Percentiles rank a stretch among this genome's conserved stretches.
Evolutionary conservation across 106 monocot genomes (phyloP).

Genomic region (Apostasia ramifera): DNA sequence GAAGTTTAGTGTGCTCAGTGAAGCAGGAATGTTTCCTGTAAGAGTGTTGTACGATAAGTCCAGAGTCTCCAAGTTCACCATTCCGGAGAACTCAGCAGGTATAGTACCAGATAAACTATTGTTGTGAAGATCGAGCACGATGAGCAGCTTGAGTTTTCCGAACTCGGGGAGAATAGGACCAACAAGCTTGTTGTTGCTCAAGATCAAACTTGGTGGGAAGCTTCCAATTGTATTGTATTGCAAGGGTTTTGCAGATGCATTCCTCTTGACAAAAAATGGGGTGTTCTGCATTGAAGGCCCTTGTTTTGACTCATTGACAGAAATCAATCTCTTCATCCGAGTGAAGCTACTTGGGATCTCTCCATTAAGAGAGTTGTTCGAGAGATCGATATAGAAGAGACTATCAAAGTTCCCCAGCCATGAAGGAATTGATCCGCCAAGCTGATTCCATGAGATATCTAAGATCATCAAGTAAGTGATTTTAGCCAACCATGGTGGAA

Average conservation of each 20-base stretch:
- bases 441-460: conserved; percentile 52
- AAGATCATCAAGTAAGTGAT: conserved; percentile 25
- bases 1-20: conserved; percentile 28
- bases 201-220: conserved; percentile 33
- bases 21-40: conserved; percentile 27
- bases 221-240: conserved; percentile 30
- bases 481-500: conserved; percentile 37
- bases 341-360: conserved; percentile 33
- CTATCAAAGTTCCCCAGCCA: conserved; percentile 31
- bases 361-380: conserved; percentile 49
- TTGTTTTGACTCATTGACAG: conserved; percentile 1
- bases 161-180: conserved; percentile 25
- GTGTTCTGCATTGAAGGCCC: conserved; percentile 2
- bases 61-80: conserved; percentile 35
- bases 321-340: conserved; percentile 19
- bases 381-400: conserved; percentile 55
- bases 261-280: conserved; percentile 26
- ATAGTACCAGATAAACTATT: conserved; percentile 38
- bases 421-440: conserved; percentile 37
- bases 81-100: conserved; percentile 32
- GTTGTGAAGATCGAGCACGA: conserved; percentile 29
- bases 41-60: conserved; percentile 51
- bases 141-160: conserved; percentile 27
- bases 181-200: conserved; percentile 25
- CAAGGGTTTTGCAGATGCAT: conserved; percentile 10